A percentile compares a stretch with the other conserved stretches of the same genome.
Conservation (phyloP, 2,329 filamentous ascomycete species). For the Fusarium ramigenum region DNA sequence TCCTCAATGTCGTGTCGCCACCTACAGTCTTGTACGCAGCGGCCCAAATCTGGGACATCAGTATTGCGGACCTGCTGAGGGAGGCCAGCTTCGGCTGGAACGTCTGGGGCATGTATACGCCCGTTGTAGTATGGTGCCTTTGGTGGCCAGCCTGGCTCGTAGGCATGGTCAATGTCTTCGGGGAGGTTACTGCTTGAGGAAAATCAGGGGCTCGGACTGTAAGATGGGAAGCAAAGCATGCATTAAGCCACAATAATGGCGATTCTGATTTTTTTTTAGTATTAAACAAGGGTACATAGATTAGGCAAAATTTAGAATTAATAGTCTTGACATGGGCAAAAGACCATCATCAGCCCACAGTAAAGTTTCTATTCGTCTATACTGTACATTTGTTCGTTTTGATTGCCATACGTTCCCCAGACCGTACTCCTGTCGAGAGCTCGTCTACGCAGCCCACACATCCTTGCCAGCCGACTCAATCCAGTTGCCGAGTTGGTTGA, state of each 20-base stretch:
- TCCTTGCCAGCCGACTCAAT: constrained; percentile 94
- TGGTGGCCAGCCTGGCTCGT: constrained; percentile 95
- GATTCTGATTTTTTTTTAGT: background rate
- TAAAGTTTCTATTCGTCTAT: constrained; percentile 43
- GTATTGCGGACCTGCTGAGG: constrained; percentile 68
- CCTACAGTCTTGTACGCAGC: constrained; percentile 62
- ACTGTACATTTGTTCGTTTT: constrained; percentile 42
- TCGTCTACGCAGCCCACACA: constrained; percentile 83
- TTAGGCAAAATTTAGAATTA: constrained; percentile 31
- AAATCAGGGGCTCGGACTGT: background rate
- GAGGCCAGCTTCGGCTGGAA: constrained; percentile 88
- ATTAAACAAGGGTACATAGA: background rate
- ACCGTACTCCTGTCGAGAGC: background rate
- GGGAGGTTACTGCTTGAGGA: constrained; percentile 40
- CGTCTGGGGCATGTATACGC: constrained; percentile 88
- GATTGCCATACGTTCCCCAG: constrained; percentile 5
- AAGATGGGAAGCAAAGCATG: background rate
- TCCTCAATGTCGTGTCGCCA: constrained; percentile 71
- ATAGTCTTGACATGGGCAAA: constrained; percentile 35
- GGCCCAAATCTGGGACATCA: constrained; percentile 52
- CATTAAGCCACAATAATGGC: background rate
- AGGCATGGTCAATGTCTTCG: constrained; percentile 65
- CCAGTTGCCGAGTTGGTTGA: constrained; percentile 96
- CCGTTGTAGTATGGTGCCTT: constrained; percentile 89
- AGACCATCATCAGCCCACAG: constrained; percentile 31